A percentile compares a stretch with the other conserved stretches of the same genome.
Evolutionary conservation across 768 basidiomycete species (phyloP).

Genomic region (Lactifluus volemus): DNA sequence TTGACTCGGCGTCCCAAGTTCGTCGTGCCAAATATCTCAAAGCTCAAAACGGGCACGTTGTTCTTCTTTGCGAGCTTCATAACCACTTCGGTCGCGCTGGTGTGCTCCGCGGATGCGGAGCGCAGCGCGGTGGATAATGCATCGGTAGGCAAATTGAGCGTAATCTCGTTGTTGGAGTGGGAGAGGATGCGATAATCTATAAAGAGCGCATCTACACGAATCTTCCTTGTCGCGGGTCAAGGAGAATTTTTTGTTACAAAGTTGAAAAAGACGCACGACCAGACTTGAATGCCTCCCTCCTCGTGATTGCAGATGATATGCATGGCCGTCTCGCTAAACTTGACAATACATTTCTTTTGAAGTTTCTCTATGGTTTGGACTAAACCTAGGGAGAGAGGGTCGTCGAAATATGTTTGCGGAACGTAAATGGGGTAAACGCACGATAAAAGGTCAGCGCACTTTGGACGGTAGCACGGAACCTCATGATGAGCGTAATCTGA

Average conservation of each 20-base stretch:
- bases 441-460: conserved; percentile 19
- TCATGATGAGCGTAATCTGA: conserved; percentile 12
- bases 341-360: conserved; percentile 77
- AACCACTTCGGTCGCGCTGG: conserved; percentile 48
- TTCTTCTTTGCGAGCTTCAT: conserved; percentile 87
- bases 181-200: conserved; percentile 79
- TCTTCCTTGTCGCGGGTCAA: conserved; percentile 33
- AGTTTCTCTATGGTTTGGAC: conserved; percentile 77
- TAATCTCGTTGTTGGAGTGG: conserved; percentile 75
- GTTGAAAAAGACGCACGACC: conserved; percentile 43
- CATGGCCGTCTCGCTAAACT: conserved; percentile 65
- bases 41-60: conserved; percentile 65
- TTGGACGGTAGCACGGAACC: conserved; percentile 19
- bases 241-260: not conserved
- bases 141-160: conserved; percentile 62
- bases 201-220: conserved; percentile 62
- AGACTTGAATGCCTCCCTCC: conserved; percentile 82
- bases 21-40: conserved; percentile 62
- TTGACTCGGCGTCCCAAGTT: conserved; percentile 54
- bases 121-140: conserved; percentile 67
- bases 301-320: conserved; percentile 80
- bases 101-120: conserved; percentile 31
- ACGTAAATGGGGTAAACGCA: not conserved
- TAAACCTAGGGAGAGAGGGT: conserved; percentile 39
- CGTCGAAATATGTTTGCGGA: not conserved